Percentiles rank a stretch among this genome's conserved stretches.
Evolutionary conservation across 129 eudicot genomes (phyloP).

Genomic region (Chrysanthemum seticuspe): DNA sequence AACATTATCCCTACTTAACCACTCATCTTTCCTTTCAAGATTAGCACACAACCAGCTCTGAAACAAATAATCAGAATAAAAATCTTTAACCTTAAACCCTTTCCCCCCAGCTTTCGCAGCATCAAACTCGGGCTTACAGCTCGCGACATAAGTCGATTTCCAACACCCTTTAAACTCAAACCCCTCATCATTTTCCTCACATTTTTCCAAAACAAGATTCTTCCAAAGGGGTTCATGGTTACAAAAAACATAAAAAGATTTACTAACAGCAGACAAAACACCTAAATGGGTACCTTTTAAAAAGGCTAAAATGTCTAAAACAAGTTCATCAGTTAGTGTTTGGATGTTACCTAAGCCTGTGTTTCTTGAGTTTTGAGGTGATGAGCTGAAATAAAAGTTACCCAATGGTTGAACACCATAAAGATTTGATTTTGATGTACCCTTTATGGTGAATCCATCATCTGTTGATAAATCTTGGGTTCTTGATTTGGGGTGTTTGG

Average conservation of each 20-base stretch:
- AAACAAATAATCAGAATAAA: conserved; percentile 92
- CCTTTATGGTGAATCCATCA: conserved; percentile 67
- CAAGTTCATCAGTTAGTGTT: conserved; percentile 80
- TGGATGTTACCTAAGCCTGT: conserved; percentile 85
- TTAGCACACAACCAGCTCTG: conserved; percentile 99
- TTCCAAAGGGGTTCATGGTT: conserved; percentile 96
- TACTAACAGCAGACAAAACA: conserved; percentile 72
- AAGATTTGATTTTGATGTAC: conserved; percentile 52
- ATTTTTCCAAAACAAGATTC: conserved; percentile 78
- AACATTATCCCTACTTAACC: conserved; percentile 84
- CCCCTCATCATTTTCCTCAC: conserved; percentile 37
- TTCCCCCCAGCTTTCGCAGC: conserved; percentile 32
- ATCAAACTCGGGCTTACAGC: conserved; percentile 34
- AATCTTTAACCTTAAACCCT: conserved; percentile 69
- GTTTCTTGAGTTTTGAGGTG: conserved; percentile 72
- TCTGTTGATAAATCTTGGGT: conserved; percentile 38
- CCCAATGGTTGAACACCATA: conserved; percentile 91
- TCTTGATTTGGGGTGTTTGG: conserved; percentile 4
- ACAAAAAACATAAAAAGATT: conserved; percentile 78
- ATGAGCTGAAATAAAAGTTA: conserved; percentile 59
- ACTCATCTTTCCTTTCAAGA: conserved; percentile 88
- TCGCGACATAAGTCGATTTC: conserved; percentile 61
- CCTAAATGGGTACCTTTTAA: conserved; percentile 71
- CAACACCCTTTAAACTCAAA: conserved; percentile 75
- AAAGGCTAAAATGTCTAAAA: conserved; percentile 84